A percentile compares a stretch with the other conserved stretches of the same genome.
phyloP scores from a whole-genome alignment of 1,139 yeast species.

The Kurtzmaniella quercitrusa region DNA sequence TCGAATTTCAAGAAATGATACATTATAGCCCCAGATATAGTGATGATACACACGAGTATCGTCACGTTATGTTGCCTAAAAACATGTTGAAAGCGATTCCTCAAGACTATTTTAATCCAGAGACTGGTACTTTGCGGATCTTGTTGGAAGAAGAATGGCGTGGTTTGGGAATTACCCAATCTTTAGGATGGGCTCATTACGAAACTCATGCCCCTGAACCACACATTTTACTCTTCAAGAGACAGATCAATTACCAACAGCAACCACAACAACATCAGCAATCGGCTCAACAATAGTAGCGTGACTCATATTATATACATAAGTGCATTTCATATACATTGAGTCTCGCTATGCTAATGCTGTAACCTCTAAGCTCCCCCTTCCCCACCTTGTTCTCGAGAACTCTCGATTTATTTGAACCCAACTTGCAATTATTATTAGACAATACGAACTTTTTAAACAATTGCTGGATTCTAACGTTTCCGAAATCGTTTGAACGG shows the following conservation, averaged over 20 bases:
- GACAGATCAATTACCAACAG: conserved; percentile 40
- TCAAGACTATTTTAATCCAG: conserved; percentile 92
- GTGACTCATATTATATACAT: neutral
- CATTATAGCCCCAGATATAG: conserved; percentile 92
- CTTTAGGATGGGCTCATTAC: conserved; percentile 97
- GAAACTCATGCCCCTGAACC: conserved; percentile 99
- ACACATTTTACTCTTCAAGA: conserved; percentile 85
- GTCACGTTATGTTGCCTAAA: conserved; percentile 97
- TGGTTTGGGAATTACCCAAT: conserved; percentile 95
- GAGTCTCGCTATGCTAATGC: neutral
- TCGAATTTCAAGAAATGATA: conserved; percentile 89
- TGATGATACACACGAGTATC: conserved; percentile 79
- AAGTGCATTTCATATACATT: neutral
- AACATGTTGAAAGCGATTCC: conserved; percentile 94
- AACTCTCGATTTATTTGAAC: no score
- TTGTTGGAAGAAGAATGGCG: conserved; percentile 97
- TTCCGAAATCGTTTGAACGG: no score
- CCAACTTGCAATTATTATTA: no score
- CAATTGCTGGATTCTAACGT: no score
- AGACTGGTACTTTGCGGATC: conserved; percentile 89
- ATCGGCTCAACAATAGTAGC: conserved; percentile 10
- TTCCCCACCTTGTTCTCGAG: neutral
- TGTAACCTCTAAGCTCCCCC: neutral
- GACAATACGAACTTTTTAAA: no score
- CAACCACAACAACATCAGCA: conserved; percentile 10